phyloP scores from a whole-genome alignment of 345 rosid genomes.

The Euphorbia tirucalli region DNA sequence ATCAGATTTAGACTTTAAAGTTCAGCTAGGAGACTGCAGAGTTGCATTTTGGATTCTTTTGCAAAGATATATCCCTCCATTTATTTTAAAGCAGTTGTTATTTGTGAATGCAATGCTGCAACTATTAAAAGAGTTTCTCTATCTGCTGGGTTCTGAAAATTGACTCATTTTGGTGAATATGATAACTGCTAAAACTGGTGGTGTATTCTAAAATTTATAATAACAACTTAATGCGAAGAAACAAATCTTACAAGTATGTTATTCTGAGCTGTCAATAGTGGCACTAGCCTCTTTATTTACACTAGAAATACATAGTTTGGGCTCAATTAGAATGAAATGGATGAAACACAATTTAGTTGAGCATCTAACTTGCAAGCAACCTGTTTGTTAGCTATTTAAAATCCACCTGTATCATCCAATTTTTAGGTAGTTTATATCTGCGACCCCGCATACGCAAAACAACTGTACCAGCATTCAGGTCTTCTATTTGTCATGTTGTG shows the following conservation, averaged over 20 bases:
- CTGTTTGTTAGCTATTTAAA: background rate
- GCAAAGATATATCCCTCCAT: background rate
- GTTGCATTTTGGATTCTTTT: background rate
- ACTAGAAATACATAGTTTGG: too few species aligned
- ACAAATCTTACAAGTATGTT: background rate
- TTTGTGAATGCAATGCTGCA: too few species aligned
- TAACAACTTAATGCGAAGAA: background rate
- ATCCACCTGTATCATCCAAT: background rate
- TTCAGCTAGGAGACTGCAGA: background rate
- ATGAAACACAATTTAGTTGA: background rate
- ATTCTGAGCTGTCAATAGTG: background rate
- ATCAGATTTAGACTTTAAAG: background rate
- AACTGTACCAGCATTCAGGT: background rate
- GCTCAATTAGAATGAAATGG: too few species aligned
- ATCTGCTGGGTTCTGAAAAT: too few species aligned
- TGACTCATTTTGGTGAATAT: too few species aligned
- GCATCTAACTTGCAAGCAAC: background rate
- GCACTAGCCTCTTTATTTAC: background rate
- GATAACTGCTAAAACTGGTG: too few species aligned
- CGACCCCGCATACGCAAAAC: background rate
- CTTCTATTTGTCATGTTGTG: background rate
- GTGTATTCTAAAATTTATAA: too few species aligned
- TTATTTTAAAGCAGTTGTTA: too few species aligned
- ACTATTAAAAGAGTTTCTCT: too few species aligned
- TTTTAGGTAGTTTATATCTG: background rate